Evolutionary conservation across 495 filamentous ascomycete genomes (phyloP).

Genomic region (Talaromyces liani): DNA sequence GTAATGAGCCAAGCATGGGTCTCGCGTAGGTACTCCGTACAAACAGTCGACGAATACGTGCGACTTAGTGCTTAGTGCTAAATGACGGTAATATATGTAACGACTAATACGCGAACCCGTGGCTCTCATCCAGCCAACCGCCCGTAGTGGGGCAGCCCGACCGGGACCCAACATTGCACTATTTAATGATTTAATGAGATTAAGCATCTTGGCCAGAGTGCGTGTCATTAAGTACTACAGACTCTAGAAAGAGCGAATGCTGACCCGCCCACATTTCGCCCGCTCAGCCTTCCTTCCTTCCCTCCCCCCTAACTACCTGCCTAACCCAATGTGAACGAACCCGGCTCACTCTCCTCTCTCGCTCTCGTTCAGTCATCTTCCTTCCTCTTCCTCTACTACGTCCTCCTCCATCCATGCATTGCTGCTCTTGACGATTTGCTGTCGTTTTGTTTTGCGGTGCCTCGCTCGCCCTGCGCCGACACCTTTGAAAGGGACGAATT

Average conservation of each 20-base stretch:
- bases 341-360: constrained; percentile 1
- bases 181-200: constrained; percentile 4
- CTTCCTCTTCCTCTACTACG: constrained; percentile 19
- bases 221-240: constrained; percentile 2
- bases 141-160: neutral
- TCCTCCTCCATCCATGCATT: constrained; percentile 15
- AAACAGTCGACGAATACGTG: neutral
- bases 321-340: constrained; percentile 4
- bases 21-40: neutral
- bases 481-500: constrained; percentile 4
- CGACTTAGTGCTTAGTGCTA: neutral
- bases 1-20: neutral
- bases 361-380: constrained; percentile 9
- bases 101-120: neutral
- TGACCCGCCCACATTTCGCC: neutral
- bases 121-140: neutral
- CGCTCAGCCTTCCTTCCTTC: constrained; percentile 4
- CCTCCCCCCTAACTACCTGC: neutral
- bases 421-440: constrained; percentile 21
- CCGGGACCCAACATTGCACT: neutral
- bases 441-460: constrained; percentile 20
- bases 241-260: neutral
- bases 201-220: neutral
- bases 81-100: neutral
- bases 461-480: constrained; percentile 11